Evolutionary conservation across 768 basidiomycete species (phyloP), one percentile per base, ranked within the genome.

Genomic region (Leccinum imitatum): DNA sequence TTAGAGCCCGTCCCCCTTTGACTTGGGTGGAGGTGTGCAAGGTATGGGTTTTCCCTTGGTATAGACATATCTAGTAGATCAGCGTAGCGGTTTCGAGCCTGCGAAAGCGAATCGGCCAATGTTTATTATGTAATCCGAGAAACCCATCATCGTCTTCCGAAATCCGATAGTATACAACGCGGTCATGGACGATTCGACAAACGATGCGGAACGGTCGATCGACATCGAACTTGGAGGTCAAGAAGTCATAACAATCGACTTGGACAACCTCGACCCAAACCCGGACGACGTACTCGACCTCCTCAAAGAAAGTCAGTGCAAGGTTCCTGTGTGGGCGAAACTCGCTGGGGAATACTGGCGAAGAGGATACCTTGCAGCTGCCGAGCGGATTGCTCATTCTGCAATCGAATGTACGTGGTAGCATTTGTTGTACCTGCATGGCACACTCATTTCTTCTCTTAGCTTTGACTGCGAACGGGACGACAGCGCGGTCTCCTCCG

Each of bases 311-410:
- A 88, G 87, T 0, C 84, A 87, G 57, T 91, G 88, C 57, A 85
- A 78, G 60, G 84, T 86, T 17, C 84, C 82, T 70, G 84, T 89
- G 11, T 95, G 92, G 92, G 86, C 90, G 1, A 86, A 85, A 62
- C 80, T 95, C 21, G 93, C 93, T 9, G 86, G 85, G 15, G 94
- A 95, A 75, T 95, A 96, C 68, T 93, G 93, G 90, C 78, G 89
- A 62, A 82, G 86, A 65, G 90, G 89, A 0, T 82, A 86, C 63
- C 76, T 90, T 53, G 84, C 86, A 25, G 87, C 85, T 8, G 93
- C 93, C 13, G 89, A 94, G 72, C 84, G 83, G 64, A 87, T 95
- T 52, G 86, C 87, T 30, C 74, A 77, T 33, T 79, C 82, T 53
- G 94, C 87, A 15, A 77, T 86, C 41, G 84, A 86, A 65, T 82